Evolutionary conservation across 2,329 filamentous ascomycete species (phyloP).

Genomic region (Aspergillus ochraceoroseus): DNA sequence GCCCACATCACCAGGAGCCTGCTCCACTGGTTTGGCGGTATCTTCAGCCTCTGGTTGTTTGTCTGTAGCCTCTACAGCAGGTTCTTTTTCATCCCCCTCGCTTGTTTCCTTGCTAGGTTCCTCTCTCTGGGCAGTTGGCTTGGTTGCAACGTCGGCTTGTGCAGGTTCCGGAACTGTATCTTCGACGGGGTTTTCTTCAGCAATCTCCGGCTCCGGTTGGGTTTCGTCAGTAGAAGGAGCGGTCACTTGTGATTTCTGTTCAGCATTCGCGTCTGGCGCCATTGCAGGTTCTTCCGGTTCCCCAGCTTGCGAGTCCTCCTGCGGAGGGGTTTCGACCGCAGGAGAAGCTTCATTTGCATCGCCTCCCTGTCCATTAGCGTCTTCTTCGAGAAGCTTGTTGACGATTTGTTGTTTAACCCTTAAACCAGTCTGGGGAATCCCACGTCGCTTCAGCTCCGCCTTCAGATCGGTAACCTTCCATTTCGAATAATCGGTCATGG

Average conservation of each 20-base stretch:
- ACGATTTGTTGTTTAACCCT: conserved; percentile 63
- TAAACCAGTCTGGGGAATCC: conserved; percentile 64
- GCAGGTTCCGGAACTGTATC: conserved; percentile 3
- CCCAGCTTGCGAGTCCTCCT: conserved; percentile 16
- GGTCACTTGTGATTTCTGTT: conserved; percentile 12
- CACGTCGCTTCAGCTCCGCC: conserved; percentile 66
- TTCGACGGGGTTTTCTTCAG: conserved; percentile 12
- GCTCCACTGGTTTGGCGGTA: conserved; percentile 23
- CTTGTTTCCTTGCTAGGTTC: conserved; percentile 7
- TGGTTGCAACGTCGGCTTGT: conserved; percentile 3
- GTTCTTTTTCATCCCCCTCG: background rate
- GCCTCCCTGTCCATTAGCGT: conserved; percentile 33
- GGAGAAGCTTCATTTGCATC: conserved; percentile 24
- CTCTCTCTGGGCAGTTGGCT: conserved; percentile 5
- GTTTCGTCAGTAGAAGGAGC: conserved; percentile 6
- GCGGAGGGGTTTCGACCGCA: conserved; percentile 15
- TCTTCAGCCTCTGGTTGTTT: conserved; percentile 13
- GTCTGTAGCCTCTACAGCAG: background rate
- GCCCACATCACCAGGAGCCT: conserved; percentile 19
- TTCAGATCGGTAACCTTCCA: conserved; percentile 72
- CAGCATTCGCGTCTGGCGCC: background rate
- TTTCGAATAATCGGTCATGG: conserved; percentile 52
- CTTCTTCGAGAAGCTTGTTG: conserved; percentile 54
- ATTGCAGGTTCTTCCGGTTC: conserved; percentile 14
- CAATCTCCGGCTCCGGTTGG: conserved; percentile 12